Evolutionary conservation across 495 filamentous ascomycete genomes (phyloP).

Genomic region (Penicillium manginii): DNA sequence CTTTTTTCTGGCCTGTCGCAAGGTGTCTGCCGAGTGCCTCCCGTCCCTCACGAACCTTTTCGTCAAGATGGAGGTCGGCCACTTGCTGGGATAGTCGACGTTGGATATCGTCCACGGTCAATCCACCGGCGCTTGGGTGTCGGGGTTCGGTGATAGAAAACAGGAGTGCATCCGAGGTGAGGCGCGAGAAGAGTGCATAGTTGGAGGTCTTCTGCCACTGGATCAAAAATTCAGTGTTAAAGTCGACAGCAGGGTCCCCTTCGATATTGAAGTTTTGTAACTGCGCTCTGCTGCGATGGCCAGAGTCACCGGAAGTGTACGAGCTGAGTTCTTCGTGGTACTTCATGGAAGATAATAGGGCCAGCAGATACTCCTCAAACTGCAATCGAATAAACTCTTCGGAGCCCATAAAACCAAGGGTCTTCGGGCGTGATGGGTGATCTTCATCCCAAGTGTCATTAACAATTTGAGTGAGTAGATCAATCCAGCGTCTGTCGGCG

Average conservation of each 20-base stretch:
- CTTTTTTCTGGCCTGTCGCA: constrained; percentile 81
- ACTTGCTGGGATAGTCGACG: constrained; percentile 86
- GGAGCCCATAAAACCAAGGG: constrained; percentile 92
- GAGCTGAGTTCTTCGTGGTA: constrained; percentile 76
- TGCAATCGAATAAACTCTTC: constrained; percentile 98
- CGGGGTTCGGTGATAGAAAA: constrained; percentile 93
- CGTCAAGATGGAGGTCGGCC: constrained; percentile 85
- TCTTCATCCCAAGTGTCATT: constrained; percentile 95
- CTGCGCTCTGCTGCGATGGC: constrained; percentile 35
- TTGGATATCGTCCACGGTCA: constrained; percentile 94
- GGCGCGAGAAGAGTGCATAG: constrained; percentile 77
- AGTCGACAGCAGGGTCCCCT: constrained; percentile 84
- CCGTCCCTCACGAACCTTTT: constrained; percentile 73
- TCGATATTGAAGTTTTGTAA: constrained; percentile 58
- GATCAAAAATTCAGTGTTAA: constrained; percentile 70
- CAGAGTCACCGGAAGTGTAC: constrained; percentile 30
- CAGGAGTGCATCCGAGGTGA: constrained; percentile 80
- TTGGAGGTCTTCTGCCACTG: constrained; percentile 86
- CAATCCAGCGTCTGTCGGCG: constrained; percentile 94
- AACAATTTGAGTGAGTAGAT: constrained; percentile 89
- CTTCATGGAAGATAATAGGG: constrained; percentile 84
- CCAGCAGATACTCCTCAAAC: constrained; percentile 95
- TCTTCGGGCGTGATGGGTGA: constrained; percentile 86
- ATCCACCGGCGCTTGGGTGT: constrained; percentile 92
- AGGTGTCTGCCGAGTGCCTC: constrained; percentile 81